These are phyloP conservation scores for Hyaloscypha hepaticicola DNA, from an alignment of 495 filamentous ascomycete genomes.

Conservation along the genomic window DNA sequence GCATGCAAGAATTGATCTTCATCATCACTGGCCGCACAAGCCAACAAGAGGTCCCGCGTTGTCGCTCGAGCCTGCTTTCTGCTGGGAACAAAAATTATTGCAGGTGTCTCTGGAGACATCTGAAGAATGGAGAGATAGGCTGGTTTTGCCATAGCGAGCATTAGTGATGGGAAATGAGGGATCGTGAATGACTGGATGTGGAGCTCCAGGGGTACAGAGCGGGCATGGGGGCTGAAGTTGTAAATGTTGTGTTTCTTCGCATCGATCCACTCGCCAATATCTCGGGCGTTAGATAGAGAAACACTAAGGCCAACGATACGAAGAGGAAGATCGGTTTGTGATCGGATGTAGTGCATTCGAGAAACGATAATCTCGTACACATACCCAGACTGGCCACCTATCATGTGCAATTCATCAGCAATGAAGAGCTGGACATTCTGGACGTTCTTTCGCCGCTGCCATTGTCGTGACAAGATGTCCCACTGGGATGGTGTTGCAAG, in stretches of 20 bases:
- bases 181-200: slow-evolving; percentile 95
- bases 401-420: slow-evolving; percentile 92
- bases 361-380: slow-evolving; percentile 95
- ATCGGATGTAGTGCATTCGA: slow-evolving; percentile 93
- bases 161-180: slow-evolving; percentile 94
- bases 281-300: slow-evolving; percentile 86
- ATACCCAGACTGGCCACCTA: slow-evolving; percentile 88
- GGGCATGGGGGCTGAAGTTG: slow-evolving; percentile 93
- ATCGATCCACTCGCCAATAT: slow-evolving; percentile 97
- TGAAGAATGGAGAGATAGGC: slow-evolving; percentile 83
- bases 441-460: slow-evolving; percentile 94
- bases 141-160: slow-evolving; percentile 98
- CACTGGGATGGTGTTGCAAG: slow-evolving; percentile 91
- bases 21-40: slow-evolving; percentile 83
- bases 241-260: slow-evolving; percentile 98
- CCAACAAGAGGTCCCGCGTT: slow-evolving; percentile 82
- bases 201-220: slow-evolving; percentile 85
- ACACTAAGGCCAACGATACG: slow-evolving; percentile 90
- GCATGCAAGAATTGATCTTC: slow-evolving; percentile 92
- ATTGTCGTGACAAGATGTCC: slow-evolving; percentile 93
- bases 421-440: slow-evolving; percentile 90
- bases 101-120: slow-evolving; percentile 82
- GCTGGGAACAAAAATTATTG: slow-evolving; percentile 86
- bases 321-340: slow-evolving; percentile 80
- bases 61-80: slow-evolving; percentile 89